Percentiles rank a stretch among this genome's conserved stretches.
These are phyloP conservation scores for Chalciporus sphaerocephalus DNA, from an alignment of 768 basidiomycete genomes.

Conservation along the genomic window DNA sequence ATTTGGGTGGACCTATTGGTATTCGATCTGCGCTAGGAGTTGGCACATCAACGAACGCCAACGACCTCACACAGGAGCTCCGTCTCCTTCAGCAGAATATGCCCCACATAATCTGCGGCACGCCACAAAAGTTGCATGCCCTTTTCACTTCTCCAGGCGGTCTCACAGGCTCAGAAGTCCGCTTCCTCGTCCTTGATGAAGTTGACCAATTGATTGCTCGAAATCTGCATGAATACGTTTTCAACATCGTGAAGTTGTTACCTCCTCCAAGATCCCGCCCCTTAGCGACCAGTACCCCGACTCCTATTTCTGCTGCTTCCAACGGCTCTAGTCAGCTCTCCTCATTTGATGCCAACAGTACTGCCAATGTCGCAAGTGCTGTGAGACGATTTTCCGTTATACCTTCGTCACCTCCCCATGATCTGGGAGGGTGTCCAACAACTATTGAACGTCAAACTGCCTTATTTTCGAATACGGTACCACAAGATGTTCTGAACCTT, in stretches of 20 bases:
- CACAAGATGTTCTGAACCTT: constrained; percentile 95
- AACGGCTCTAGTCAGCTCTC: constrained; percentile 40
- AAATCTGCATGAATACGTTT: constrained; percentile 92
- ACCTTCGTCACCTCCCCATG: constrained; percentile 43
- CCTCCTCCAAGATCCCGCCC: constrained; percentile 81
- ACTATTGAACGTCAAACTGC: constrained; percentile 82
- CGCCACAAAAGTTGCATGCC: constrained; percentile 93
- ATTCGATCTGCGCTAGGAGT: constrained; percentile 87
- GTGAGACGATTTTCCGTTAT: constrained; percentile 60
- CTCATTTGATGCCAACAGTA: constrained; percentile 42
- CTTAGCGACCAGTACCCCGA: constrained; percentile 33
- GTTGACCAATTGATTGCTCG: constrained; percentile 97
- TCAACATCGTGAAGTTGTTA: constrained; percentile 86
- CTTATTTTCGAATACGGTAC: constrained; percentile 96
- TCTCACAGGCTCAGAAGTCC: constrained; percentile 75
- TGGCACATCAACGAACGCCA: constrained; percentile 62
- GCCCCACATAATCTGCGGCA: constrained; percentile 95
- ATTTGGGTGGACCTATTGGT: constrained; percentile 89
- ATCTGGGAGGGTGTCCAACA: constrained; percentile 30
- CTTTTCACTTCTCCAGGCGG: constrained; percentile 80
- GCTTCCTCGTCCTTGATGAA: constrained; percentile 94
- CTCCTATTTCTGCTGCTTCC: constrained; percentile 29
- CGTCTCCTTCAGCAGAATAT: constrained; percentile 84
- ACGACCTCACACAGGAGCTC: constrained; percentile 67
- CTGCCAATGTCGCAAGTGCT: constrained; percentile 34